These are phyloP conservation scores for Actinidia chinensis DNA, from an alignment of 179 eudicot species.

Conservation along the genomic window DNA sequence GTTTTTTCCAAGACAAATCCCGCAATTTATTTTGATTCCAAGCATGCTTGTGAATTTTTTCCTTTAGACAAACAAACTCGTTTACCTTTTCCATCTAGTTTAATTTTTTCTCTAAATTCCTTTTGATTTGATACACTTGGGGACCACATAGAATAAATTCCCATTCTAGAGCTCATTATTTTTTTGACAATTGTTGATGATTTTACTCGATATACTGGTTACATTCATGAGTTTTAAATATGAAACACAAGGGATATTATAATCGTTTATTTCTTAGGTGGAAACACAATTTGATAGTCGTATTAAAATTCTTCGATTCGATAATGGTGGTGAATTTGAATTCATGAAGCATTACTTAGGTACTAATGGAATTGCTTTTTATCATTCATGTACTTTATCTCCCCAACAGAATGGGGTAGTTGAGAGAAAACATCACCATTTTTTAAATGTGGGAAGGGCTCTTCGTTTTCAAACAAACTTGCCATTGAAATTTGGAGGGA, in stretches of 20 bases:
- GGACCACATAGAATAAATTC: constrained; percentile 3
- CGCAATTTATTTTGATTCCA: neutral
- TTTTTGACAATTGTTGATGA: constrained; percentile 19
- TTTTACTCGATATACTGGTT: constrained; percentile 12
- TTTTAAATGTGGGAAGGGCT: constrained; percentile 13
- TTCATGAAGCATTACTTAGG: neutral
- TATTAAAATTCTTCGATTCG: neutral
- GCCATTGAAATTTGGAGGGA: constrained; percentile 10
- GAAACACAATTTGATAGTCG: neutral
- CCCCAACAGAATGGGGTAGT: constrained; percentile 18
- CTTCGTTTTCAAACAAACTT: constrained; percentile 21
- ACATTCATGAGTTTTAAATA: constrained; percentile 11
- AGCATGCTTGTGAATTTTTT: constrained; percentile 7
- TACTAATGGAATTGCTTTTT: neutral
- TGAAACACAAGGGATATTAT: constrained; percentile 3
- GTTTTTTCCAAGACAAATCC: neutral
- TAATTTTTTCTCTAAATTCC: neutral
- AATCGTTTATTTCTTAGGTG: constrained; percentile 2
- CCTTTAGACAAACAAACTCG: constrained; percentile 11
- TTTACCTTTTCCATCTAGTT: constrained; percentile 13
- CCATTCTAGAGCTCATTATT: constrained; percentile 15
- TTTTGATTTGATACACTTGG: constrained; percentile 14
- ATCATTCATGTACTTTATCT: neutral
- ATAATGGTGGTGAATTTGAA: constrained; percentile 10
- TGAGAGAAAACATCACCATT: constrained; percentile 17